Percentiles rank a stretch among this genome's conserved stretches.
Evolutionary conservation across 2,329 filamentous ascomycete species (phyloP).

Genomic region (Colletotrichum incanum): DNA sequence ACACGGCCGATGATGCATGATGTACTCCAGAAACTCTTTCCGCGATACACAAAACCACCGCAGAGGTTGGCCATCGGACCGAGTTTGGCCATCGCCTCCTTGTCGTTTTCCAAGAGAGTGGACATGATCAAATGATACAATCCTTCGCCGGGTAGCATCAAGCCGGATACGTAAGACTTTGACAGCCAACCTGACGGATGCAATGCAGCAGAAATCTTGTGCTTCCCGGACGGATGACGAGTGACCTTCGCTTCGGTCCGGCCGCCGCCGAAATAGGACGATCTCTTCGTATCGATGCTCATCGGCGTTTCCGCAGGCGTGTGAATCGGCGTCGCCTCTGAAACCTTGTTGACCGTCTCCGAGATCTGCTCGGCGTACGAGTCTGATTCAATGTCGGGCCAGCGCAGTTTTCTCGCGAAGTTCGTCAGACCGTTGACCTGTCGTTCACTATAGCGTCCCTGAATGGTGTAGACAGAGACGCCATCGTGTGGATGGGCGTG

Average conservation of each 20-base stretch:
- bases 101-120: slow-evolving; percentile 75
- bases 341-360: slow-evolving; percentile 62
- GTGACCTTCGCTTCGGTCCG: slow-evolving; percentile 43
- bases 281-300: slow-evolving; percentile 55
- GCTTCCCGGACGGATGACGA: slow-evolving; percentile 58
- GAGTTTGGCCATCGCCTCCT: slow-evolving; percentile 70
- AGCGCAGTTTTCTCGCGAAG: slow-evolving; percentile 74
- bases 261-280: slow-evolving; percentile 63
- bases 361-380: slow-evolving; percentile 64
- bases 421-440: slow-evolving; percentile 75
- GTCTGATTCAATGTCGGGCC: slow-evolving; percentile 74
- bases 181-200: slow-evolving; percentile 77
- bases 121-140: slow-evolving; percentile 77
- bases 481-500: slow-evolving; percentile 47
- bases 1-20: slow-evolving; percentile 77
- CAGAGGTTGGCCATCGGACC: slow-evolving; percentile 75
- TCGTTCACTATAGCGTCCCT: slow-evolving; percentile 69
- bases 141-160: slow-evolving; percentile 76
- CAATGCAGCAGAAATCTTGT: slow-evolving; percentile 71
- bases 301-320: slow-evolving; percentile 55
- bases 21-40: slow-evolving; percentile 80
- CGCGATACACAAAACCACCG: slow-evolving; percentile 74
- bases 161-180: slow-evolving; percentile 76
- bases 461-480: slow-evolving; percentile 64
- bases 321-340: slow-evolving; percentile 59